phyloP scores from a whole-genome alignment of 176 grass and related monocot genomes.

The Rhynchospora breviuscula region DNA sequence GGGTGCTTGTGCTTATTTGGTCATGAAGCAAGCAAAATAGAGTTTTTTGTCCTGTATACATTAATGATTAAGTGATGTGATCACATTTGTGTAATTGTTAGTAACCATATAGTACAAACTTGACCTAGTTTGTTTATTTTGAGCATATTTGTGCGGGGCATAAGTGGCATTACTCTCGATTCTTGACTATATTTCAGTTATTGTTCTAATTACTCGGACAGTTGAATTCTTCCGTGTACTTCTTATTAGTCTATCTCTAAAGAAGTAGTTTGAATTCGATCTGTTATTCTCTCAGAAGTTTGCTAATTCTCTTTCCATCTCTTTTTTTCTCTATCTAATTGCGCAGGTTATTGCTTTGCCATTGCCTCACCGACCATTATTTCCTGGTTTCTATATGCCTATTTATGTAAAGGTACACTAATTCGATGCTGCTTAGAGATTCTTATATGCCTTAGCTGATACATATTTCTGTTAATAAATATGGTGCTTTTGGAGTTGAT shows the following conservation, averaged over 20 bases:
- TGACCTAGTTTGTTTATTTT: not conserved
- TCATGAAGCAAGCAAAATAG: not conserved
- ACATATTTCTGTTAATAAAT: conserved; percentile 2
- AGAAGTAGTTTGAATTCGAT: not conserved
- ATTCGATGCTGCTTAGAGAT: not conserved
- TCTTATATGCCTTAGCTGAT: conserved; percentile 9
- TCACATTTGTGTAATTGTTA: not conserved
- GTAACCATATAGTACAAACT: not conserved
- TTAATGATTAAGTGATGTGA: not conserved
- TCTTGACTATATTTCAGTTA: not conserved
- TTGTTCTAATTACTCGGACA: not conserved
- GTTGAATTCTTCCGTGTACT: not conserved
- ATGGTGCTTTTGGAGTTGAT: conserved; percentile 13
- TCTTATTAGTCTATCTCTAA: not conserved
- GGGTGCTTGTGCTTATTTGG: not conserved
- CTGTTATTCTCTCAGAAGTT: conserved; percentile 6
- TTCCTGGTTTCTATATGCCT: conserved; percentile 98
- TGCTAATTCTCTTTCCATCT: conserved; percentile 23
- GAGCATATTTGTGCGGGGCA: not conserved
- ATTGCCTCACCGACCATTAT: conserved; percentile 89
- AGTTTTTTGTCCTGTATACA: not conserved
- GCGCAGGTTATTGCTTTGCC: conserved; percentile 85
- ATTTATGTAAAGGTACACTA: conserved; percentile 76
- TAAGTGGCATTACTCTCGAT: not conserved
- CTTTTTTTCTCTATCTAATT: conserved; percentile 18